These are phyloP conservation scores for Penicillium macrosclerotiorum DNA, from an alignment of 495 filamentous ascomycete species.

Conservation along the genomic window DNA sequence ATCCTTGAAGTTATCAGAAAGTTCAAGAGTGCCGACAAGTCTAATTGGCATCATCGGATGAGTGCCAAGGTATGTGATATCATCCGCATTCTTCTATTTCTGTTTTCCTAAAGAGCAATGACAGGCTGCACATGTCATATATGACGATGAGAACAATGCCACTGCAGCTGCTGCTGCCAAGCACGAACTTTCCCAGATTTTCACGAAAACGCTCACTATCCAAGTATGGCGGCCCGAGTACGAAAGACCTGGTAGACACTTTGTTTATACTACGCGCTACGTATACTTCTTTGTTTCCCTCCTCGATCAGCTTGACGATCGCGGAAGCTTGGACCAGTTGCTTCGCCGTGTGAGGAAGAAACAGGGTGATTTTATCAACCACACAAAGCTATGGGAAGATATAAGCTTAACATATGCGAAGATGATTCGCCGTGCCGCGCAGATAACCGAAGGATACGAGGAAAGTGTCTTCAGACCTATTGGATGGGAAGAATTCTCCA, in stretches of 20 bases:
- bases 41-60: slow-evolving; percentile 97
- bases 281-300: slow-evolving; percentile 75
- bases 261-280: slow-evolving; percentile 91
- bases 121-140: slow-evolving; percentile 70
- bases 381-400: slow-evolving; percentile 80
- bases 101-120: too few species aligned
- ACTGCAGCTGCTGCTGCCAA: slow-evolving; percentile 62
- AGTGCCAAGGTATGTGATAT: slow-evolving; percentile 56
- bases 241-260: slow-evolving; percentile 87
- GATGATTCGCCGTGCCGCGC: slow-evolving; percentile 63
- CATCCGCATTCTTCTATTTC: too few species aligned
- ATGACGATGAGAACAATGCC: slow-evolving; percentile 50
- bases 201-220: slow-evolving; percentile 91
- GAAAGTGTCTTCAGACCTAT: slow-evolving; percentile 82
- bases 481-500: slow-evolving; percentile 75
- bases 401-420: slow-evolving; percentile 71
- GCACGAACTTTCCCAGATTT: slow-evolving; percentile 77
- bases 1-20: slow-evolving; percentile 69
- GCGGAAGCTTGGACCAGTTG: slow-evolving; percentile 73
- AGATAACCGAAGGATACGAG: slow-evolving; percentile 62
- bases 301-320: slow-evolving; percentile 73
- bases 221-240: slow-evolving; percentile 96
- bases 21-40: slow-evolving; percentile 83
- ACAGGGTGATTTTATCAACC: slow-evolving; percentile 79
- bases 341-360: slow-evolving; percentile 80